Percentiles rank a stretch among this genome's conserved stretches.
These are phyloP conservation scores for Candida tibetensis DNA, from an alignment of 805 yeast species.

Conservation along the genomic window DNA sequence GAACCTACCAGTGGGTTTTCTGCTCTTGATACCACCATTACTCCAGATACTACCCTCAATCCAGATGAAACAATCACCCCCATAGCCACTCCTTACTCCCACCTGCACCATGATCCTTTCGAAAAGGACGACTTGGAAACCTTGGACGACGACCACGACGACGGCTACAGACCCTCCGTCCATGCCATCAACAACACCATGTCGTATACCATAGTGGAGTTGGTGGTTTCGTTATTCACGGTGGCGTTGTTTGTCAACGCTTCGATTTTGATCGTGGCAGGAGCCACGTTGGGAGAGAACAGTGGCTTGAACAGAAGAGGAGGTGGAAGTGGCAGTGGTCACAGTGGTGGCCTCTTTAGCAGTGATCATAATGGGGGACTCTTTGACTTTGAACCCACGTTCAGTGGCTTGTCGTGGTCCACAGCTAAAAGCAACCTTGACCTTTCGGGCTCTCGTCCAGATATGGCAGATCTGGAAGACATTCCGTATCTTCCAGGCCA, in stretches of 20 bases:
- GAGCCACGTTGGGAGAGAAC: slow-evolving; percentile 83
- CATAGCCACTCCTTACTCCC: slow-evolving; percentile 8
- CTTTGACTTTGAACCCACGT: not conserved
- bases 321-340: slow-evolving; percentile 9
- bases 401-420: not conserved
- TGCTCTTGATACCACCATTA: not conserved
- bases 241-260: slow-evolving; percentile 93
- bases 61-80: slow-evolving; percentile 6
- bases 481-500: no score
- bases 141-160: slow-evolving; percentile 30
- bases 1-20: not conserved
- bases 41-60: not conserved
- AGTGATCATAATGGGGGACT: no score
- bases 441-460: not conserved
- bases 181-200: slow-evolving; percentile 78
- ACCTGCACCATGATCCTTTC: slow-evolving; percentile 2
- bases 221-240: slow-evolving; percentile 74
- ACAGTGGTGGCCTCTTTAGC: no score
- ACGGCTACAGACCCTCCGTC: slow-evolving; percentile 65
- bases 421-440: not conserved
- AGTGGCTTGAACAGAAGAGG: no score
- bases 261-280: slow-evolving; percentile 87
- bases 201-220: slow-evolving; percentile 77
- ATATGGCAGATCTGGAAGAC: not conserved
- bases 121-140: slow-evolving; percentile 7